phyloP scores from a whole-genome alignment of 2,329 filamentous ascomycete species.

The Fusarium coffeatum region DNA sequence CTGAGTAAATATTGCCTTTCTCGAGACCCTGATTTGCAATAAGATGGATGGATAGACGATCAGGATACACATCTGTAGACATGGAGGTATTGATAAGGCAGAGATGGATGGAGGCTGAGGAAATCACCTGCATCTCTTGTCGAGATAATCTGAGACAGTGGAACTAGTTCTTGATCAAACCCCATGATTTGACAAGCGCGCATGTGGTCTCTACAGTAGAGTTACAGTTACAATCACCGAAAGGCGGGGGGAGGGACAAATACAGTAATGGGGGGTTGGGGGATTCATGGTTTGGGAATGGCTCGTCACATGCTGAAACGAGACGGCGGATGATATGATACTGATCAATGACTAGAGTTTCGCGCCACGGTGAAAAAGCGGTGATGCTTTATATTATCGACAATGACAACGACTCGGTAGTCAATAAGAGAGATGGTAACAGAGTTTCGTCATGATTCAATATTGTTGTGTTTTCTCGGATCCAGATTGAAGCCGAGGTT shows the following conservation, averaged over 20 bases:
- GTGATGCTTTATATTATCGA: background rate
- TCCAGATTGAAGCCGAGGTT: slow-evolving; percentile 26
- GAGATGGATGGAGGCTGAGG: slow-evolving; percentile 13
- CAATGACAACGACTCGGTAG: background rate
- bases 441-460: slow-evolving; percentile 11
- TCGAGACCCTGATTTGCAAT: slow-evolving; percentile 29
- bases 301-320: slow-evolving; percentile 19
- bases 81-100: background rate
- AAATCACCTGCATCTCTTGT: slow-evolving; percentile 32
- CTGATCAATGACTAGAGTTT: slow-evolving; percentile 4
- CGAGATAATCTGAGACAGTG: slow-evolving; percentile 30
- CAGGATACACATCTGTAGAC: background rate
- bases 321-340: background rate
- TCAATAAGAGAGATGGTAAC: background rate
- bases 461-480: background rate
- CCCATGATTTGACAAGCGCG: slow-evolving; percentile 35
- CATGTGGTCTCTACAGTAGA: slow-evolving; percentile 19
- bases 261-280: background rate
- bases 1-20: slow-evolving; percentile 14
- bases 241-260: background rate
- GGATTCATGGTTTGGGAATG: background rate
- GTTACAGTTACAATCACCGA: background rate
- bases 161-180: slow-evolving; percentile 22
- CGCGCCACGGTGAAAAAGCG: slow-evolving; percentile 28
- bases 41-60: background rate